Conservation (phyloP, 1,284 basidiomycete species). For the Malassezia caprae region DNA sequence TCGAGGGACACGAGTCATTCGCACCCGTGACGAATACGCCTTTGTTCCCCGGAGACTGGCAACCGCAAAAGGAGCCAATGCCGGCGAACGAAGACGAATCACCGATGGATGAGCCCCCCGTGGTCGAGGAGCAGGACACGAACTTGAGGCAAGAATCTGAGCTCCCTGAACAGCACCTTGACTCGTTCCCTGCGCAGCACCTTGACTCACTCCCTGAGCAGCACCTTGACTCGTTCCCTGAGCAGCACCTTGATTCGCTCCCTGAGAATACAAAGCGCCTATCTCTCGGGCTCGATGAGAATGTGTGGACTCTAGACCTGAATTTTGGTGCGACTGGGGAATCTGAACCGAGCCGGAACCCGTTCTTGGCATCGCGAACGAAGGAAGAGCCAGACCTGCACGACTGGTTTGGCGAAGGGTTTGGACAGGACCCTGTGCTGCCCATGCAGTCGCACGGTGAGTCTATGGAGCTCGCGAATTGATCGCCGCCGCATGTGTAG, state of each 20-base stretch:
- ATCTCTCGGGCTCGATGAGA: constrained; percentile 13
- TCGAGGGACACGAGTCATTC: not conserved
- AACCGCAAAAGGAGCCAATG: not conserved
- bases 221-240: not conserved
- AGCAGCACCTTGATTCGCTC: not conserved
- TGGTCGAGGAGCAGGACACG: not conserved
- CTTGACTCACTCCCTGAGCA: not conserved
- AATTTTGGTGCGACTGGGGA: not conserved
- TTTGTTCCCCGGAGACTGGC: not conserved
- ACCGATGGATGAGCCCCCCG: not conserved
- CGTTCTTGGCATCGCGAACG: not conserved
- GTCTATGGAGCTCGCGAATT: not conserved
- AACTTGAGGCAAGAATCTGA: not conserved
- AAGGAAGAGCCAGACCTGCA: not conserved
- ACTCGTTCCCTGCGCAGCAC: too few species aligned
- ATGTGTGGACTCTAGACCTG: constrained; percentile 5
- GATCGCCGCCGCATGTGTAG: not conserved
- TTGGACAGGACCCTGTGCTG: not conserved
- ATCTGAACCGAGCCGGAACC: not conserved
- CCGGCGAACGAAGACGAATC: not conserved
- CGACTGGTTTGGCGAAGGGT: not conserved
- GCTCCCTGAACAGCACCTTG: not conserved
- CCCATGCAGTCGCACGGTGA: not conserved
- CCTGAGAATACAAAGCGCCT: constrained; percentile 4
- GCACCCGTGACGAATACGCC: not conserved